Conservation (phyloP, 148 eudicot species). For the Bassia scoparia region DNA sequence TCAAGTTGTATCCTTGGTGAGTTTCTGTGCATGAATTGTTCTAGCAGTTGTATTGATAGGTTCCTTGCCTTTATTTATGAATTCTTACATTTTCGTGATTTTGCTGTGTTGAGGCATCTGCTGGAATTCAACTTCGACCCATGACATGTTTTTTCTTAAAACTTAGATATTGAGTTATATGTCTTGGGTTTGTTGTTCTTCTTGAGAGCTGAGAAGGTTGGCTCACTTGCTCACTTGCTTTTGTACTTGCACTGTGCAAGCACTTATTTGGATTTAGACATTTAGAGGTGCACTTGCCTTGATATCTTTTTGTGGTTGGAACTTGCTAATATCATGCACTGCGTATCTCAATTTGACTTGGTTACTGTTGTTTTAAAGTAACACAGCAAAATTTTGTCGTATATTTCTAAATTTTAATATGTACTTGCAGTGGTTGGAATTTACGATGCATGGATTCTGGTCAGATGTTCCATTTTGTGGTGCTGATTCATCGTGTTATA, state of each 20-base stretch:
- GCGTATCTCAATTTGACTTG: too few species aligned
- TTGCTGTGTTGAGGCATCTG: background rate
- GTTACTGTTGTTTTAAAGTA: too few species aligned
- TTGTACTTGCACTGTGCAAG: background rate
- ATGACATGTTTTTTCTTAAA: background rate
- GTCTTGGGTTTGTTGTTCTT: background rate
- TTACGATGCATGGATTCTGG: conserved; percentile 95
- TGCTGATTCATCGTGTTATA: conserved; percentile 90
- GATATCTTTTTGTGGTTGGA: background rate
- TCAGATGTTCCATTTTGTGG: conserved; percentile 87
- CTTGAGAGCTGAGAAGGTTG: too few species aligned
- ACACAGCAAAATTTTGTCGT: too few species aligned
- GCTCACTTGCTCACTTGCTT: too few species aligned
- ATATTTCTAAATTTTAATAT: too few species aligned
- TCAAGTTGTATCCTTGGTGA: too few species aligned
- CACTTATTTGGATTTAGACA: background rate
- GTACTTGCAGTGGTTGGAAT: conserved; percentile 76
- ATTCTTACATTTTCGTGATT: too few species aligned
- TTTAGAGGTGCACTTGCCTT: background rate
- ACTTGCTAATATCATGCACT: background rate
- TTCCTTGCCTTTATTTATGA: too few species aligned
- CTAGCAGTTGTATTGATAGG: too few species aligned
- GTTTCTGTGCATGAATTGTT: too few species aligned
- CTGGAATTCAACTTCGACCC: background rate
- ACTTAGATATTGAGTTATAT: background rate